A percentile compares a stretch with the other conserved stretches of the same genome.
Conservation (phyloP, 176 grass and related monocot species). For the Pontederia crassipes region DNA sequence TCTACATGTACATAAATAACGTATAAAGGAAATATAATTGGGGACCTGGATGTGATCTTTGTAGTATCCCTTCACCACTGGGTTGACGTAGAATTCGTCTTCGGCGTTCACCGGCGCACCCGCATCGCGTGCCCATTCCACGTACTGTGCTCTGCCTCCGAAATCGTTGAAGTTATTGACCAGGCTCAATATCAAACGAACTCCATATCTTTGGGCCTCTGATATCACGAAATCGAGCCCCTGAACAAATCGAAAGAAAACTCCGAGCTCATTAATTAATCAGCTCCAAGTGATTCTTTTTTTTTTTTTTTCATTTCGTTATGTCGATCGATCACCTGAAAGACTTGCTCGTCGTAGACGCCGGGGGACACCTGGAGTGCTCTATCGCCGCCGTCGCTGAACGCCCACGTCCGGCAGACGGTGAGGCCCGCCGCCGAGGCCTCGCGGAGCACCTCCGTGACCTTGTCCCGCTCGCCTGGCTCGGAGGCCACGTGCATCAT, state of each 20-base stretch:
- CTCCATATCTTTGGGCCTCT: not conserved
- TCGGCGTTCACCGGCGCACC: constrained; percentile 15
- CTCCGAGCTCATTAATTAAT: no score
- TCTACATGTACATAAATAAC: no score
- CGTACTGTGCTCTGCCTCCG: constrained; percentile 27
- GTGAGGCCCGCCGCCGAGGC: constrained; percentile 29
- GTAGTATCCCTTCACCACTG: constrained; percentile 39
- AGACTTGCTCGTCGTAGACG: constrained; percentile 28
- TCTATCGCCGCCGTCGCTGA: constrained; percentile 24
- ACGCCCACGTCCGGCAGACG: constrained; percentile 51
- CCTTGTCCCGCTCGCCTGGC: constrained; percentile 20
- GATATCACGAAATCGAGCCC: constrained; percentile 24
- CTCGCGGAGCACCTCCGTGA: constrained; percentile 31
- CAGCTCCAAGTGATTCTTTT: no score
- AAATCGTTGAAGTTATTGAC: constrained; percentile 23
- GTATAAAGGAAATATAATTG: no score
- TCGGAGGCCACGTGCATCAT: constrained; percentile 38
- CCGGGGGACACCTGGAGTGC: constrained; percentile 34
- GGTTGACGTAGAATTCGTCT: constrained; percentile 41
- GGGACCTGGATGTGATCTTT: constrained; percentile 39
- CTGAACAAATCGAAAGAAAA: not conserved
- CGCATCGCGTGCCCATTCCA: constrained; percentile 33
- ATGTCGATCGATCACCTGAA: not conserved
- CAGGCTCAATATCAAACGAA: constrained; percentile 22
- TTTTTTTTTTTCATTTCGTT: no score